A percentile compares a stretch with the other conserved stretches of the same genome.
phyloP scores from a whole-genome alignment of 192 early-diverging fungal genomes.

The Polychytrium aggregatum region DNA sequence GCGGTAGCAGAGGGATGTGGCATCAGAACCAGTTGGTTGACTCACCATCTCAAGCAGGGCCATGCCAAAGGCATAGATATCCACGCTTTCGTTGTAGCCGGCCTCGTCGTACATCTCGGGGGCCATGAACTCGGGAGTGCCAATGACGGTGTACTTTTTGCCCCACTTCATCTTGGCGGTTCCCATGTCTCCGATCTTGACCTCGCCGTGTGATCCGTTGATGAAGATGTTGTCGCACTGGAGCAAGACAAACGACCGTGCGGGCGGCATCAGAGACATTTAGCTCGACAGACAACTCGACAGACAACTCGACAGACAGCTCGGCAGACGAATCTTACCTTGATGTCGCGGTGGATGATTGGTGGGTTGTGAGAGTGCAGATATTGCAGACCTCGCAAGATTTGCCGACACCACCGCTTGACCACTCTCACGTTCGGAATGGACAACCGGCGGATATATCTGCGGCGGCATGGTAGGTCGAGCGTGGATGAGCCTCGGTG shows the following conservation, averaged over 20 bases:
- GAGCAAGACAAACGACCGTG: not conserved
- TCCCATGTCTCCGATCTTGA: slow-evolving; percentile 78
- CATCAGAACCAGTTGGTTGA: too few species aligned
- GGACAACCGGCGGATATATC: slow-evolving; percentile 60
- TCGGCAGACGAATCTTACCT: slow-evolving; percentile 20
- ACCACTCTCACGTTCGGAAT: slow-evolving; percentile 64
- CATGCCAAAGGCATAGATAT: slow-evolving; percentile 81
- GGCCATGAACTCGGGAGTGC: slow-evolving; percentile 78
- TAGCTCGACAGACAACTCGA: too few species aligned
- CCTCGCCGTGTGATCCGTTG: slow-evolving; percentile 71
- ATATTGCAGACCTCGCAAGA: slow-evolving; percentile 65
- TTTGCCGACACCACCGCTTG: slow-evolving; percentile 72
- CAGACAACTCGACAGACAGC: too few species aligned
- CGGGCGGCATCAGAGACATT: not conserved
- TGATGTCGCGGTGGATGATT: slow-evolving; percentile 74
- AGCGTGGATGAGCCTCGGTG: not conserved
- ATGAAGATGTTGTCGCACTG: slow-evolving; percentile 78
- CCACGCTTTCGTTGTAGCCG: slow-evolving; percentile 73
- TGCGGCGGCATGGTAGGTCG: not conserved
- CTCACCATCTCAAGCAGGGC: slow-evolving; percentile 65
- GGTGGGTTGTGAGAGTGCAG: slow-evolving; percentile 66
- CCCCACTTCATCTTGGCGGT: slow-evolving; percentile 78
- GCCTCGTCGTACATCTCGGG: slow-evolving; percentile 80
- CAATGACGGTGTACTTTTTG: slow-evolving; percentile 75
- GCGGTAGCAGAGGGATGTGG: too few species aligned